Evolutionary conservation across 179 eudicot genomes (phyloP), one percentile per base, ranked within the genome.

Genomic region (Patellifolia procumbens): DNA sequence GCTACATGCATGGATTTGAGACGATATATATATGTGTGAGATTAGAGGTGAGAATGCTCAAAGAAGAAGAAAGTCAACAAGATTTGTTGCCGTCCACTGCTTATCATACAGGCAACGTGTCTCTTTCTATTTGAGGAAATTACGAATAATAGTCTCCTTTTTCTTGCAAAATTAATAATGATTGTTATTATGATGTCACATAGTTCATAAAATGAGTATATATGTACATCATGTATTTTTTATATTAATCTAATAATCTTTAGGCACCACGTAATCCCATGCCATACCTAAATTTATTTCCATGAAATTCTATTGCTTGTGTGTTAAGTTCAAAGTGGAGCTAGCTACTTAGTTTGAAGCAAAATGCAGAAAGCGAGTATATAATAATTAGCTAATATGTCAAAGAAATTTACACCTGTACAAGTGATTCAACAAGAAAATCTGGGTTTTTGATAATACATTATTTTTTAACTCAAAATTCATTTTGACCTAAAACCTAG

Each of bases 51-150:
- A 42, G 64, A 64, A 61, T 76, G 73, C 46, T 53, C 35, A 51
- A 37, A 45, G 51, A 46, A 12, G 72, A 35, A 26, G 51, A 61
- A 85, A 88, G 93, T 90, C 95, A 92, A 88, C 81, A 77, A 34
- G 81, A 82, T 92, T 86, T 84, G 92, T 89, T 89, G 90, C 96
- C 97, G 96, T 83, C 96, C 91, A 66, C 75, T 68, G 80, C 86
- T 83, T 51, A 80, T 83, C 74, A 74, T 78, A 64, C 16, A 17
- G 69, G 84, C 78, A n/a, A 92, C 97, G 97, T 91, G 97, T 91
- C 87, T n/a, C 77, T 31, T 83, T 82, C 79, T 75, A 13, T 76
- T 80, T 70, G 80, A 74, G 78, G 69, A 84, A 85, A 68, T 72
- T 74, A 64, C n/a, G 49, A 73, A 62, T n/a, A n/a, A n/a, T n/a